Conservation (phyloP, 2,329 filamentous ascomycete species). For the Cryphonectria naterciae region DNA sequence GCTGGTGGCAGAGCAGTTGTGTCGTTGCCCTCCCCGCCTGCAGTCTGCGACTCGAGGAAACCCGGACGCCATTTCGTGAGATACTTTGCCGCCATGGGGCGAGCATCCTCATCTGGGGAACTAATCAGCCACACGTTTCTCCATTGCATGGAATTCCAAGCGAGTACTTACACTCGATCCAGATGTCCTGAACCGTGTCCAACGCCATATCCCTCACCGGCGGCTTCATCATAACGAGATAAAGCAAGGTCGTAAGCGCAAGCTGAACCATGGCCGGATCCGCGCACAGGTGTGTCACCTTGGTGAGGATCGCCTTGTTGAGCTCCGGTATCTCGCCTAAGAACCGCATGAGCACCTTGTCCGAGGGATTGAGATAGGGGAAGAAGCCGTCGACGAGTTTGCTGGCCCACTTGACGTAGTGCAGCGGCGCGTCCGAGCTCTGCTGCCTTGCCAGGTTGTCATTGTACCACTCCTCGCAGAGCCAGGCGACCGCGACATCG, state of each 20-base stretch:
- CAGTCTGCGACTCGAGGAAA: constrained; percentile 48
- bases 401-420: constrained; percentile 81
- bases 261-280: constrained; percentile 68
- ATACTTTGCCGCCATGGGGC: constrained; percentile 65
- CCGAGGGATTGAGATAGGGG: constrained; percentile 87
- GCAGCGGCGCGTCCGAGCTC: constrained; percentile 54
- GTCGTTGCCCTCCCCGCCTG: constrained; percentile 9
- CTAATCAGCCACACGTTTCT: constrained; percentile 10
- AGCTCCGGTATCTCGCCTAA: constrained; percentile 88
- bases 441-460: constrained; percentile 61
- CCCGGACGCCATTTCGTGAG: constrained; percentile 63
- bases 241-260: constrained; percentile 67
- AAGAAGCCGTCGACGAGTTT: constrained; percentile 87
- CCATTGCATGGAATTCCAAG: background rate
- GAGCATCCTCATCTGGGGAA: constrained; percentile 61
- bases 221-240: constrained; percentile 69
- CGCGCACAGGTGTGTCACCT: constrained; percentile 70
- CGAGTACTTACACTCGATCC: constrained; percentile 62
- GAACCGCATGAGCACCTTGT: constrained; percentile 89
- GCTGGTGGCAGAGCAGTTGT: constrained; percentile 16
- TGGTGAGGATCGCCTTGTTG: constrained; percentile 70
- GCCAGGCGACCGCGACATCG: constrained; percentile 88
- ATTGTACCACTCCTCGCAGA: constrained; percentile 98
- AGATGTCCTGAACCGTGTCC: constrained; percentile 69
- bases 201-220: constrained; percentile 66